Percentiles rank a stretch among this genome's conserved stretches.
These are phyloP conservation scores for Wickerhamomyces sp. DNA, from an alignment of 1,139 yeast species.

Conservation along the genomic window DNA sequence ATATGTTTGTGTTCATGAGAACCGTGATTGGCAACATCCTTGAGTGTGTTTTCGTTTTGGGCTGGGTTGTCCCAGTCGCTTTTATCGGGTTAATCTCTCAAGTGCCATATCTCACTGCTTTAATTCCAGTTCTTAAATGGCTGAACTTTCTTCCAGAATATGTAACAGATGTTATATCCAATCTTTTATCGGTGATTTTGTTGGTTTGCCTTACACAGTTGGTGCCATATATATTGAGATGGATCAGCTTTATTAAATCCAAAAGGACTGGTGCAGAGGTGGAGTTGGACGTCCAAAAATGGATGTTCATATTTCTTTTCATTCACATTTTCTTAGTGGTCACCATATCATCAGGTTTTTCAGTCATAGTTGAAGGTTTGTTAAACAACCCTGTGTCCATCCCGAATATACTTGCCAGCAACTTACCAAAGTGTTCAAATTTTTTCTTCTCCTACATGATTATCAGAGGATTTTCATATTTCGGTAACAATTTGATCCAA, in stretches of 20 bases:
- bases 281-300: slow-evolving; percentile 56
- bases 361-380: slow-evolving; percentile 59
- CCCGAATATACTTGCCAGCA: slow-evolving; percentile 64
- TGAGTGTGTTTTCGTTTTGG: slow-evolving; percentile 42
- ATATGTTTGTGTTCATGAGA: slow-evolving; percentile 31
- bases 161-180: slow-evolving; percentile 46
- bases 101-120: slow-evolving; percentile 49
- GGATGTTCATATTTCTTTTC: slow-evolving; percentile 69
- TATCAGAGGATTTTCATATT: slow-evolving; percentile 65
- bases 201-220: slow-evolving; percentile 52
- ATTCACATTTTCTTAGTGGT: slow-evolving; percentile 82
- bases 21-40: slow-evolving; percentile 37
- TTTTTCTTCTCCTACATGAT: slow-evolving; percentile 74
- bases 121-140: slow-evolving; percentile 51
- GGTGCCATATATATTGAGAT: slow-evolving; percentile 47
- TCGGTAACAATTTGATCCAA: slow-evolving; percentile 63
- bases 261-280: slow-evolving; percentile 49
- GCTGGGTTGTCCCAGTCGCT: slow-evolving; percentile 72
- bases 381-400: slow-evolving; percentile 69
- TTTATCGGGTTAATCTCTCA: slow-evolving; percentile 64
- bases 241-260: slow-evolving; percentile 45
- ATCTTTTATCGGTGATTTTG: slow-evolving; percentile 56
- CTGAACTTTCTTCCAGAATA: slow-evolving; percentile 48
- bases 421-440: slow-evolving; percentile 76
- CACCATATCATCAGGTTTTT: slow-evolving; percentile 76